phyloP scores from a whole-genome alignment of 495 filamentous ascomycete species.

The Aspergillus nanangensis region DNA sequence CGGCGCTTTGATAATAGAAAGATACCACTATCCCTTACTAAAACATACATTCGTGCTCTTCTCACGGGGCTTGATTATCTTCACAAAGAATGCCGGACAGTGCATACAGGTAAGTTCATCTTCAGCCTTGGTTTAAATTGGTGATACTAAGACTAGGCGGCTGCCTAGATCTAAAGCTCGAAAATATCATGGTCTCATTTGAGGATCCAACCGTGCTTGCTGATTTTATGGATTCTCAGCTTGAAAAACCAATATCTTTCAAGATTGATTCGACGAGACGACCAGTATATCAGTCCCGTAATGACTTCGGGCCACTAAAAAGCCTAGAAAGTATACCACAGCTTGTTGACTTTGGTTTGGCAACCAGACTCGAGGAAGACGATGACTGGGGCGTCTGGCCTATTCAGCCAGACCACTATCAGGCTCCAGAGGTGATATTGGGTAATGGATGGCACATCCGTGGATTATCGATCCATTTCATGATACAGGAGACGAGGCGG shows the following conservation, averaged over 20 bases:
- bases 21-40: conserved; percentile 29
- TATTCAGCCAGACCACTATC: conserved; percentile 43
- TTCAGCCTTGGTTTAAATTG: conserved; percentile 14
- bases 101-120: conserved; percentile 29
- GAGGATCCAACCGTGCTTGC: conserved; percentile 39
- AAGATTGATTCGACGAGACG: conserved; percentile 31
- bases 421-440: conserved; percentile 44
- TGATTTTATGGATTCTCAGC: conserved; percentile 33
- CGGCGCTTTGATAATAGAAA: conserved; percentile 23
- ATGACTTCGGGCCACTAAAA: conserved; percentile 38
- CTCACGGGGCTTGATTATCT: conserved; percentile 44
- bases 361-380: conserved; percentile 53
- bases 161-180: conserved; percentile 41
- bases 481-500: too few species aligned
- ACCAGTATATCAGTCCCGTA: conserved; percentile 34
- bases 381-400: conserved; percentile 35
- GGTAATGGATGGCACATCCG: conserved; percentile 36
- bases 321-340: conserved; percentile 43
- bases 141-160: conserved; percentile 18
- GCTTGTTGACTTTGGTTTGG: conserved; percentile 85
- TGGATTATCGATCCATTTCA: too few species aligned
- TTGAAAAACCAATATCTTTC: conserved; percentile 33
- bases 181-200: conserved; percentile 44
- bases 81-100: conserved; percentile 33
- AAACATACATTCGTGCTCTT: conserved; percentile 35